phyloP scores from a whole-genome alignment of 108 stramenopile species.

The Schizochytrium sp. region DNA sequence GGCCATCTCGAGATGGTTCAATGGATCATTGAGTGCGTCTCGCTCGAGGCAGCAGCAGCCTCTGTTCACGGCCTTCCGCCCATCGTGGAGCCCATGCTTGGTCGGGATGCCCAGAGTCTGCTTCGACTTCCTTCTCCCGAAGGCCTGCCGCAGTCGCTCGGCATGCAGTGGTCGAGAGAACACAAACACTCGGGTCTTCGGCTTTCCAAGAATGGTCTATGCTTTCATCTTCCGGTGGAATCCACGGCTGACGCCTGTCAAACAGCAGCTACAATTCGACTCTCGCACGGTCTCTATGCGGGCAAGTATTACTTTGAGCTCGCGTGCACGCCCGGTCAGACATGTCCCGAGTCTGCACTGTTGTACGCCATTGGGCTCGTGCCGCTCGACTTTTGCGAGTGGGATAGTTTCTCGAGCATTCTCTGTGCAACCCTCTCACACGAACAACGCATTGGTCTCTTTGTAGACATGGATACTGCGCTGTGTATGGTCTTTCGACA shows the following conservation, averaged over 20 bases:
- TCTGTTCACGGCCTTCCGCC: neutral
- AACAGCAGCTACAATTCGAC: neutral
- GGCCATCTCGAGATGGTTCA: neutral
- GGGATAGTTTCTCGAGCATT: neutral
- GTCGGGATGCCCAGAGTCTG: neutral
- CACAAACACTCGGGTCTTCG: neutral
- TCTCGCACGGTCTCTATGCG: neutral
- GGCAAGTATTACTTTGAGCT: neutral
- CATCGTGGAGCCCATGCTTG: neutral
- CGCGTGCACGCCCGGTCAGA: neutral
- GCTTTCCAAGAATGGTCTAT: neutral
- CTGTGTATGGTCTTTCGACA: neutral
- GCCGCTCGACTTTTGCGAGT: neutral
- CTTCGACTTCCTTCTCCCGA: neutral
- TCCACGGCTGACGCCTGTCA: neutral
- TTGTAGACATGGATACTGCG: neutral
- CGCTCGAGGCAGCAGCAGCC: neutral
- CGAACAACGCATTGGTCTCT: neutral
- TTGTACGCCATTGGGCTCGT: neutral
- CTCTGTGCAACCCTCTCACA: neutral
- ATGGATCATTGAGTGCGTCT: neutral
- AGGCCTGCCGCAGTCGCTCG: neutral
- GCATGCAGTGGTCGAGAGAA: neutral
- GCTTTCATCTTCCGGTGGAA: neutral
- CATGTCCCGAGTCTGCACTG: neutral